A percentile compares a stretch with the other conserved stretches of the same genome.
These are phyloP conservation scores for Leccinum obscurum DNA, from an alignment of 768 basidiomycete species.

Conservation along the genomic window DNA sequence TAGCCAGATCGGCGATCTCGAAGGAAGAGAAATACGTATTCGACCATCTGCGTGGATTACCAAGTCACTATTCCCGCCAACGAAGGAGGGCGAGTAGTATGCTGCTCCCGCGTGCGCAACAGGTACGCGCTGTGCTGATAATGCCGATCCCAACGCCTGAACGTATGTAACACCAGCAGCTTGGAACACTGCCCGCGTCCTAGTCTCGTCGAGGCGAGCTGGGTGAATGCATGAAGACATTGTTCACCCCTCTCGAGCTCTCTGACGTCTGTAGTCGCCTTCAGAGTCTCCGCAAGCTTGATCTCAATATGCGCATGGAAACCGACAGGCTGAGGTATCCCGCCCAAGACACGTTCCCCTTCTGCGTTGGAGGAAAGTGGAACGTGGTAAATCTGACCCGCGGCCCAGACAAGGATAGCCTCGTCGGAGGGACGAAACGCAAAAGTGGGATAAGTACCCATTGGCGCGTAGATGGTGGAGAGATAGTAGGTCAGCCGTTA, in stretches of 20 bases:
- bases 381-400: conserved; percentile 65
- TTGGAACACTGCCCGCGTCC: conserved; percentile 59
- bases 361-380: conserved; percentile 41
- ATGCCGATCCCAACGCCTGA: conserved; percentile 26
- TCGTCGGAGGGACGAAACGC: conserved; percentile 44
- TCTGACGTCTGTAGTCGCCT: conserved; percentile 49
- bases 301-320: conserved; percentile 67
- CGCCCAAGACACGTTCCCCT: conserved; percentile 50
- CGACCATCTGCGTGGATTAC: conserved; percentile 71
- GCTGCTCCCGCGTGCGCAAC: conserved; percentile 46
- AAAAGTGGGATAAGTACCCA: conserved; percentile 80
- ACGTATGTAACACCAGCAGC: conserved; percentile 51
- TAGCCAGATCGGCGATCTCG: conserved; percentile 57
- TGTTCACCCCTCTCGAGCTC: conserved; percentile 55
- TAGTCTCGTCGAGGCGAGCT: conserved; percentile 56
- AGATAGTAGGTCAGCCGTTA: conserved; percentile 73
- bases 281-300: conserved; percentile 60
- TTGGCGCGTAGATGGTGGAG: conserved; percentile 63
- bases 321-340: conserved; percentile 47
- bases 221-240: conserved; percentile 61
- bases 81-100: conserved; percentile 70
- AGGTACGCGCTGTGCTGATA: conserved; percentile 43
- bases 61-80: conserved; percentile 39
- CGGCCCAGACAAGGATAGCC: conserved; percentile 68
- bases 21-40: conserved; percentile 60